Evolutionary conservation across 2,329 filamentous ascomycete genomes (phyloP).

Genomic region (Aspergillus carbonarius): DNA sequence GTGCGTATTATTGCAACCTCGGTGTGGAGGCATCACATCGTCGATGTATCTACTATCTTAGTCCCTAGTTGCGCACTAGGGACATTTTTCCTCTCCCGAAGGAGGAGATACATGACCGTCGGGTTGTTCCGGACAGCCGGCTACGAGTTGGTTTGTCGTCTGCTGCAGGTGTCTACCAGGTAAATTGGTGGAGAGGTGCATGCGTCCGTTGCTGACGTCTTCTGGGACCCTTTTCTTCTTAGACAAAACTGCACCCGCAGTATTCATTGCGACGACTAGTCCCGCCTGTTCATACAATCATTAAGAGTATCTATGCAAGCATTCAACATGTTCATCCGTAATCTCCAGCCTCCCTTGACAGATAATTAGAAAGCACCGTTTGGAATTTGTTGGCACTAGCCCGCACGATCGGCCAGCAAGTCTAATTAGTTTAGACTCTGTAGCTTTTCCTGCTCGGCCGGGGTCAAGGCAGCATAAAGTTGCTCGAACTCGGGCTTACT

Average conservation of each 20-base stretch:
- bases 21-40: no score
- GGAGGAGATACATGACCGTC: neutral
- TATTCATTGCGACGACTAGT: neutral
- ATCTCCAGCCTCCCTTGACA: neutral
- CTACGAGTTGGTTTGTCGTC: neutral
- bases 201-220: neutral
- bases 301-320: neutral
- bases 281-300: neutral
- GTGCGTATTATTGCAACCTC: no score
- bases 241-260: neutral
- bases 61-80: neutral
- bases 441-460: slow-evolving; percentile 49
- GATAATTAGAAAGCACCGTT: neutral
- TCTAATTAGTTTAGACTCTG: slow-evolving; percentile 29
- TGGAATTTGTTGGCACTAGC: neutral
- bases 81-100: neutral
- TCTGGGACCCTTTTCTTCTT: neutral
- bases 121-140: neutral
- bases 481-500: slow-evolving; percentile 56
- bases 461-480: slow-evolving; percentile 55
- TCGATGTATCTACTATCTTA: neutral
- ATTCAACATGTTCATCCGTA: neutral
- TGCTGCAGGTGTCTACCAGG: neutral
- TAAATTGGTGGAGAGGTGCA: neutral
- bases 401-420: neutral